Evolutionary conservation across 495 filamentous ascomycete genomes (phyloP).

Genomic region (Aspergillus panamensis): DNA sequence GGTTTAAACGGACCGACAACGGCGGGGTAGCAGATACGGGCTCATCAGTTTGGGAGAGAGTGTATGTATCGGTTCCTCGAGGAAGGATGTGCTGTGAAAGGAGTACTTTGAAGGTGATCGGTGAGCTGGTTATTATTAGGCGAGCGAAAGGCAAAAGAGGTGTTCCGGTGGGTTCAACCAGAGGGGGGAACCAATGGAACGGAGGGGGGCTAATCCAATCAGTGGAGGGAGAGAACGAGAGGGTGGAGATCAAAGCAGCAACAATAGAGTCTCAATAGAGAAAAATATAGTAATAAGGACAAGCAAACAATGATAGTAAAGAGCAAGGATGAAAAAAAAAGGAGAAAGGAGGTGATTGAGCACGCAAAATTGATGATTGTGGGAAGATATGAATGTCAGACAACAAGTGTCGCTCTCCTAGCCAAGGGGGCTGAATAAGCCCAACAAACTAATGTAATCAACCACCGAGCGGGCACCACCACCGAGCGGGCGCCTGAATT

Average conservation of each 20-base stretch:
- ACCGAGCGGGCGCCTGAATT: too few relatives aligned
- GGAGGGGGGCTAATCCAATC: conserved; percentile 13
- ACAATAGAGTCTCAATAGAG: not conserved
- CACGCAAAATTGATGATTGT: not conserved
- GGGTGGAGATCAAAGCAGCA: not conserved
- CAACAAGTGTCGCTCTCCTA: conserved; percentile 1
- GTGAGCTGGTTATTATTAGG: not conserved
- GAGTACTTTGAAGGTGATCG: not conserved
- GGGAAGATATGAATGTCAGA: not conserved
- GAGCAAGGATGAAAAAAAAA: not conserved
- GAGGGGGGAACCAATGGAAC: conserved; percentile 14
- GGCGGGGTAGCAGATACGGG: not conserved
- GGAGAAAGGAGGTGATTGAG: not conserved
- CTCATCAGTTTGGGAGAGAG: conserved; percentile 7
- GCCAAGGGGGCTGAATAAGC: conserved; percentile 7
- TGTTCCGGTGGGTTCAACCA: conserved; percentile 3
- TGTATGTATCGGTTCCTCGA: not conserved
- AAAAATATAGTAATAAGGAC: not conserved
- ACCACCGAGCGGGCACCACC: too few relatives aligned
- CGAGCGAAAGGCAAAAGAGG: conserved; percentile 3
- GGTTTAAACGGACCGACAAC: not conserved
- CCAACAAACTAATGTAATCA: too few relatives aligned
- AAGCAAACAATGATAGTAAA: not conserved
- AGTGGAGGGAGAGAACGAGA: conserved; percentile 4
- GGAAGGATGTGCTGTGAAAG: not conserved